A percentile compares a stretch with the other conserved stretches of the same genome.
Evolutionary conservation across 768 basidiomycete species (phyloP).

Genomic region (Hygrophorus russula): DNA sequence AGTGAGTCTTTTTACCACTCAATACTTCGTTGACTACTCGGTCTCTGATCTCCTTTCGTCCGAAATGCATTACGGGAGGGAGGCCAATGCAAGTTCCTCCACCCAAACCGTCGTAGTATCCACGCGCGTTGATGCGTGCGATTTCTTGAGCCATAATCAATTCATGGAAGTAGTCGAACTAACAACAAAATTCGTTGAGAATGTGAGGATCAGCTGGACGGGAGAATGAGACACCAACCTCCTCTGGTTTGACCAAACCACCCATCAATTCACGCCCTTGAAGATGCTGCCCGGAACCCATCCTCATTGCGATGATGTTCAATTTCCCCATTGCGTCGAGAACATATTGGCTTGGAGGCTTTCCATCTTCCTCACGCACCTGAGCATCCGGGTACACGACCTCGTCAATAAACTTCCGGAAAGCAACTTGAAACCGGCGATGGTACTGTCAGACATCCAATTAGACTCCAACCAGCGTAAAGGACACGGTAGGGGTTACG

Average conservation of each 20-base stretch:
- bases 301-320: slow-evolving; percentile 82
- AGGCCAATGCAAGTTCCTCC: slow-evolving; percentile 75
- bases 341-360: slow-evolving; percentile 68
- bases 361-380: slow-evolving; percentile 76
- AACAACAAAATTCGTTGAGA: too few species aligned
- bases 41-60: slow-evolving; percentile 33
- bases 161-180: slow-evolving; percentile 89
- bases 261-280: slow-evolving; percentile 70
- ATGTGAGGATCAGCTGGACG: neutral
- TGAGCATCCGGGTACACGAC: slow-evolving; percentile 42
- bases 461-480: neutral
- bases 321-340: slow-evolving; percentile 66
- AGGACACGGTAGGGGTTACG: slow-evolving; percentile 20
- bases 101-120: slow-evolving; percentile 63
- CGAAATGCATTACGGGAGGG: slow-evolving; percentile 81
- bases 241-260: slow-evolving; percentile 72
- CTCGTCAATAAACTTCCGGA: slow-evolving; percentile 67
- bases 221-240: slow-evolving; percentile 26
- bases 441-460: slow-evolving; percentile 30
- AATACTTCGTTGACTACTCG: slow-evolving; percentile 56
- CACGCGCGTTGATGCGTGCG: slow-evolving; percentile 53
- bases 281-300: slow-evolving; percentile 89
- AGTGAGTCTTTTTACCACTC: slow-evolving; percentile 67
- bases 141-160: slow-evolving; percentile 73
- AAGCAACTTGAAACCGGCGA: slow-evolving; percentile 42